Base-by-base conservation (phyloP, 202 grass and related monocot genomes). In the Tripidium arundinaceum region DNA sequence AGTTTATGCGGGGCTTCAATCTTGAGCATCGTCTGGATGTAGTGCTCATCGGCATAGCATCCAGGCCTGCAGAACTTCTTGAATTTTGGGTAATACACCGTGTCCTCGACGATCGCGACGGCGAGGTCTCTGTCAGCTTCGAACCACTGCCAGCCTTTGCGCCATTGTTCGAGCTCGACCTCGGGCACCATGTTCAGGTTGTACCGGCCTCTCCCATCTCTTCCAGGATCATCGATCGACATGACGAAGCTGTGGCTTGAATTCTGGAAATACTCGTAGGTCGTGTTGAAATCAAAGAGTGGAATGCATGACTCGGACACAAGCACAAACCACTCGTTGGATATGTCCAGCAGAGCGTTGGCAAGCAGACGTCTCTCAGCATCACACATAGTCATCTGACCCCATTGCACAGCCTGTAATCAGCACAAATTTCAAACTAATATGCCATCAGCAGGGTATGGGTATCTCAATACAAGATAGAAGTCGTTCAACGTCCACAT, bases 111-210 rank as follows among this genome's bases (percentile, higher is more conserved):
- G 3, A 95, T 93, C 13, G 46, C 74, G 9, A 91, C 65, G n/a
- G 83, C 92, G 7, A 91, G 83, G 63, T 87, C 80, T 38, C 92
- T 86, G 55, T 86, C 83, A 21, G 95, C 90, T 72, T 93, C 82
- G 41, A 99, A 99, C 92, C 96, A 95, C 65, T 99, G 92, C 13
- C 92, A 99, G 34, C 92, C 92, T 70, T 99, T 99, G 70, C 88
- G 90, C 96, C 96, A 99, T 71, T 99, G 88, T 50, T 81, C 72
- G 62, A 99, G 37, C 62, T 93, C 81, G 64, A 96, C 92, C 75
- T 99, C 90, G 1, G 96, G 96, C 11, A 62, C 82, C 92, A 99
- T 99, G 66, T 87, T 86, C 39, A 60, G 61, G 58, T 96, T 91
- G 63, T 99, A 99, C 10, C 92, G 85, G 13, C 96, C 96, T 28